Conservation (phyloP, 2,329 filamentous ascomycete species). For the Thelonectria discophora region DNA sequence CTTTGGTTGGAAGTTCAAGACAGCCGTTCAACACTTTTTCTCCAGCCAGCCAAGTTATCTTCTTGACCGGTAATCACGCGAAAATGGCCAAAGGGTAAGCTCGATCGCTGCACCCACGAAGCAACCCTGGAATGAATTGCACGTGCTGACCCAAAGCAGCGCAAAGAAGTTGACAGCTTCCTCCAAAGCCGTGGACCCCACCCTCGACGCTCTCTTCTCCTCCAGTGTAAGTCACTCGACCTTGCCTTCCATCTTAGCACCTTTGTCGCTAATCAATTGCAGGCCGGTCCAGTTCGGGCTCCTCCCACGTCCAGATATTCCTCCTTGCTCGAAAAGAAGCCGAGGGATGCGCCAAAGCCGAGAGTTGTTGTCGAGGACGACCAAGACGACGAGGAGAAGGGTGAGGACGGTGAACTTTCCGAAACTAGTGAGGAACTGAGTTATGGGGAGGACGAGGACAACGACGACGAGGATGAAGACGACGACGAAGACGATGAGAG, state of each 20-base stretch:
- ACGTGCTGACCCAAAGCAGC: slow-evolving; percentile 44
- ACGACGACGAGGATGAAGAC: slow-evolving; percentile 38
- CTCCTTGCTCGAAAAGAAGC: slow-evolving; percentile 48
- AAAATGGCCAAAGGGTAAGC: slow-evolving; percentile 42
- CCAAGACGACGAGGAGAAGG: slow-evolving; percentile 46
- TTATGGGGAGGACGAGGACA: slow-evolving; percentile 44
- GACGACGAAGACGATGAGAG: slow-evolving; percentile 39
- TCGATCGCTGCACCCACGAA: slow-evolving; percentile 1
- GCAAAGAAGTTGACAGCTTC: slow-evolving; percentile 54
- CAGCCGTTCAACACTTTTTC: slow-evolving; percentile 18
- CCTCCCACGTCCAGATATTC: slow-evolving; percentile 57
- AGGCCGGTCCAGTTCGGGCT: slow-evolving; percentile 63
- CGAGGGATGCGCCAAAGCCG: slow-evolving; percentile 39
- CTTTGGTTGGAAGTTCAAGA: slow-evolving; percentile 36
- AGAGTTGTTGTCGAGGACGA: slow-evolving; percentile 44
- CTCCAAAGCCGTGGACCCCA: slow-evolving; percentile 71
- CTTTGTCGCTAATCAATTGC: slow-evolving; percentile 28
- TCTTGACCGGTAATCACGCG: slow-evolving; percentile 6
- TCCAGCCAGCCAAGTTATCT: slow-evolving; percentile 13
- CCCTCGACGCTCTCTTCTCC: slow-evolving; percentile 75
- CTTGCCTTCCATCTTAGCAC: slow-evolving; percentile 7
- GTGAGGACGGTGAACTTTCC: slow-evolving; percentile 47
- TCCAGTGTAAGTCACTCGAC: slow-evolving; percentile 68
- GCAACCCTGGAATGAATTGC: slow-evolving; percentile 18
- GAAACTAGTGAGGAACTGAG: slow-evolving; percentile 48